phyloP scores from a whole-genome alignment of 1,284 basidiomycete species.

The Cerrena zonata region DNA sequence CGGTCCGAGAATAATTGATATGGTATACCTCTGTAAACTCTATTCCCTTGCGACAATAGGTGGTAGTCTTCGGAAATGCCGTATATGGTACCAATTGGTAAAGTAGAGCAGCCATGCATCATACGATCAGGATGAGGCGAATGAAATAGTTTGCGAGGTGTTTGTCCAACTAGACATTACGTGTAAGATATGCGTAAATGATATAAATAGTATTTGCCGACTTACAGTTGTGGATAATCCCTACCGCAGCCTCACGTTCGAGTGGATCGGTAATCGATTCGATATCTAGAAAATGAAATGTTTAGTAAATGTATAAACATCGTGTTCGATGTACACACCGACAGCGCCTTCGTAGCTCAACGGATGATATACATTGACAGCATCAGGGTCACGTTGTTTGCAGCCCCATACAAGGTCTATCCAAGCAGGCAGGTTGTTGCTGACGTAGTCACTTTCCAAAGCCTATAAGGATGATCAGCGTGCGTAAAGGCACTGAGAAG shows the following conservation, averaged over 20 bases:
- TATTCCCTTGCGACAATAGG: constrained; percentile 52
- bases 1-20: constrained; percentile 12
- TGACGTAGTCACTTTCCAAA: constrained; percentile 85
- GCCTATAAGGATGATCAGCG: constrained; percentile 62
- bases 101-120: constrained; percentile 60
- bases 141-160: constrained; percentile 85
- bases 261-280: constrained; percentile 80
- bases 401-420: constrained; percentile 89
- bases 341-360: constrained; percentile 91
- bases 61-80: constrained; percentile 78
- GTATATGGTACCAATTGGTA: constrained; percentile 66
- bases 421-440: constrained; percentile 82
- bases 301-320: background rate
- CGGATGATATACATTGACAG: constrained; percentile 88
- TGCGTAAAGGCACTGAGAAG: too few species aligned
- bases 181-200: constrained; percentile 11
- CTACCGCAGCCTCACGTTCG: constrained; percentile 87
- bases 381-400: constrained; percentile 77
- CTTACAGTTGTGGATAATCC: constrained; percentile 91
- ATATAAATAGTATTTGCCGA: constrained; percentile 7
- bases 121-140: constrained; percentile 73
- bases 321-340: constrained; percentile 36
- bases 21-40: constrained; percentile 54
- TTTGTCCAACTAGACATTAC: constrained; percentile 69
- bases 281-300: constrained; percentile 49